Percentiles rank a stretch among this genome's conserved stretches.
These are phyloP conservation scores for Clarireedia paspali DNA, from an alignment of 2,329 filamentous ascomycete genomes.

Conservation along the genomic window DNA sequence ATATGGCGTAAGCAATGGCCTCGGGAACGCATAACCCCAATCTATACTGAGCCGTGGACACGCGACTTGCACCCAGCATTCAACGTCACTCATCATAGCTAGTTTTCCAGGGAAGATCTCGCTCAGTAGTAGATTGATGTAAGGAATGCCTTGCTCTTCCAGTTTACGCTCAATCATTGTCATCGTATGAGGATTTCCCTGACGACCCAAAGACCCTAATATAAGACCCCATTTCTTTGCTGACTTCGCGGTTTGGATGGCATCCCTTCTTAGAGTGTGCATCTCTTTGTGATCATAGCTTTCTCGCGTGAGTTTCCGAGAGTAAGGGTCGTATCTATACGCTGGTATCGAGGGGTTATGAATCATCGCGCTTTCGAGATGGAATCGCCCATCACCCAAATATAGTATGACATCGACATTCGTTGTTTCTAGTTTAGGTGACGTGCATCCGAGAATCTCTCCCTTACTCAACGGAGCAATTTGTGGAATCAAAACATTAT, in stretches of 20 bases:
- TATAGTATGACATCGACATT: constrained; percentile 77
- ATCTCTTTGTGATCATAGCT: constrained; percentile 89
- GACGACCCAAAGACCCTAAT: constrained; percentile 81
- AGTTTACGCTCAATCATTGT: constrained; percentile 75
- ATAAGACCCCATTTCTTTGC: constrained; percentile 94
- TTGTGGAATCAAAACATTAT: constrained; percentile 80
- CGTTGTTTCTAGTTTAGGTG: constrained; percentile 56
- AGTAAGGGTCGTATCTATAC: constrained; percentile 96
- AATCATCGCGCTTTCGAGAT: constrained; percentile 98
- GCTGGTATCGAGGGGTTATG: constrained; percentile 88
- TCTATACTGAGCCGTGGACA: constrained; percentile 96
- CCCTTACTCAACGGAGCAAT: constrained; percentile 89
- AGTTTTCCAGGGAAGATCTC: constrained; percentile 97
- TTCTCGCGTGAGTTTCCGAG: constrained; percentile 82
- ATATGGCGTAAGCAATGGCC: constrained; percentile 85
- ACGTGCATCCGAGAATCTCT: constrained; percentile 96
- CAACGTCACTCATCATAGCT: constrained; percentile 86
- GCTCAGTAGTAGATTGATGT: constrained; percentile 77
- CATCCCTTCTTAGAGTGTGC: constrained; percentile 68
- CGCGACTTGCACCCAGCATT: constrained; percentile 97
- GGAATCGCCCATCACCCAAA: constrained; percentile 86
- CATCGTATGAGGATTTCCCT: constrained; percentile 94
- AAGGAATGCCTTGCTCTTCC: constrained; percentile 63
- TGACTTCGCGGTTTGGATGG: constrained; percentile 65
- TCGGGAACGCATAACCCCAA: constrained; percentile 93